These are phyloP conservation scores for Coniochaeta ligniaria DNA, from an alignment of 2,329 filamentous ascomycete genomes.

Conservation along the genomic window DNA sequence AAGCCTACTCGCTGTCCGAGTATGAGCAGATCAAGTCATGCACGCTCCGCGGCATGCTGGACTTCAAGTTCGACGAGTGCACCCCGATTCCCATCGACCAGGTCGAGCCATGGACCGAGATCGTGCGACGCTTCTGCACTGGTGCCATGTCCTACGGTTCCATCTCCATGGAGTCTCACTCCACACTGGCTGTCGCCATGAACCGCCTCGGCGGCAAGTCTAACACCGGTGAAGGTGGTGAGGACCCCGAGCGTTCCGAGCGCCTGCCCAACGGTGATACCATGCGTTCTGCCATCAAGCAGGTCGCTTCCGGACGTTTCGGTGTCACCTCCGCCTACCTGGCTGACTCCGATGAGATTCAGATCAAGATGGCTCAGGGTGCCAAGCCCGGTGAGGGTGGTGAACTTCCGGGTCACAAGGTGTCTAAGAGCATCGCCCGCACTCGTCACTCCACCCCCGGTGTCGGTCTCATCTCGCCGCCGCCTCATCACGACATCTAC, in stretches of 20 bases:
- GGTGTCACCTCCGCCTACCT: conserved; percentile 94
- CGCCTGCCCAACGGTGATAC: conserved; percentile 87
- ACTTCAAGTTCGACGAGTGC: conserved; percentile 90
- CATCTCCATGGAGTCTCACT: conserved; percentile 98
- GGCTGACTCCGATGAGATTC: conserved; percentile 88
- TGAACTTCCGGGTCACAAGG: conserved; percentile 94
- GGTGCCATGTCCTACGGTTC: conserved; percentile 98
- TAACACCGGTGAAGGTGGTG: conserved; percentile 95
- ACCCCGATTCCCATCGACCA: conserved; percentile 87
- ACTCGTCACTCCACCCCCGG: conserved; percentile 94
- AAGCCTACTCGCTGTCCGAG: conserved; percentile 87
- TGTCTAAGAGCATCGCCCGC: conserved; percentile 86
- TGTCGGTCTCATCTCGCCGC: conserved; percentile 91
- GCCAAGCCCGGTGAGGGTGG: conserved; percentile 97
- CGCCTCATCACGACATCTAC: conserved; percentile 97
- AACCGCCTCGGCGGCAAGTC: conserved; percentile 94
- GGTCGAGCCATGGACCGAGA: conserved; percentile 97
- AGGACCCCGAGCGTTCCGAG: conserved; percentile 85
- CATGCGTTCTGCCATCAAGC: conserved; percentile 96
- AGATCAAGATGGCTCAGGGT: conserved; percentile 99
- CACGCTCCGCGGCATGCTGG: conserved; percentile 85
- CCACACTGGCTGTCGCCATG: conserved; percentile 92
- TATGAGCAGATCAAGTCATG: conserved; percentile 97
- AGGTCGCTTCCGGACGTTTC: conserved; percentile 92
- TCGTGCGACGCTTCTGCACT: conserved; percentile 91